phyloP scores from a whole-genome alignment of 176 grass and related monocot genomes.

The Oryza glumipatula region DNA sequence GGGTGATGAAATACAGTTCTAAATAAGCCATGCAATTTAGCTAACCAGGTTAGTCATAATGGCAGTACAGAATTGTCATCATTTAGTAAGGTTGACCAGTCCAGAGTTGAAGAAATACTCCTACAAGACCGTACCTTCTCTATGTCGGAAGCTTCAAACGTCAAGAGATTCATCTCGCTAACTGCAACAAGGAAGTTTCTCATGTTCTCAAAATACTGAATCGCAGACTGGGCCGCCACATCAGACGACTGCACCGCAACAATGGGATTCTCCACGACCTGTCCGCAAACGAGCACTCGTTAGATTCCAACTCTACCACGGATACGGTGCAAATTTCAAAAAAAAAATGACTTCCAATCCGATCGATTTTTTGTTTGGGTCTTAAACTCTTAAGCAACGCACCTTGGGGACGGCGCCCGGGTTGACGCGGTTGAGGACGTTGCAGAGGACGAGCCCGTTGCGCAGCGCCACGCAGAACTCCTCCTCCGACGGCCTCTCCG shows the following conservation, averaged over 20 bases:
- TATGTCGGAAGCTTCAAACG: conserved; percentile 81
- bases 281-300: not conserved
- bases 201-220: conserved; percentile 95
- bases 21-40: not conserved
- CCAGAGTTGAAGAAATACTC: not conserved
- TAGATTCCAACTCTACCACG: not conserved
- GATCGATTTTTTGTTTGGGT: not conserved
- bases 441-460: conserved; percentile 83
- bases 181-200: conserved; percentile 87
- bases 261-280: conserved; percentile 83
- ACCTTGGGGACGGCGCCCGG: conserved; percentile 77
- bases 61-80: not conserved
- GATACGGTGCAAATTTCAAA: not conserved
- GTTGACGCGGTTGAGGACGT: conserved; percentile 85
- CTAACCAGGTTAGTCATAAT: not conserved
- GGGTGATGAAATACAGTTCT: no score
- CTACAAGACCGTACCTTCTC: conserved; percentile 53
- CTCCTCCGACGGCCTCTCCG: conserved; percentile 63
- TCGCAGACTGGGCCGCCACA: conserved; percentile 78
- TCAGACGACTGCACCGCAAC: conserved; percentile 59
- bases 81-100: not conserved
- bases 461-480: conserved; percentile 65
- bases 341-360: not conserved
- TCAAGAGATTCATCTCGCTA: conserved; percentile 72
- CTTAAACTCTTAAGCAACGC: not conserved